Percentiles rank a stretch among this genome's conserved stretches.
Evolutionary conservation across 2,329 filamentous ascomycete species (phyloP).

Genomic region (Microsporum audouinii): DNA sequence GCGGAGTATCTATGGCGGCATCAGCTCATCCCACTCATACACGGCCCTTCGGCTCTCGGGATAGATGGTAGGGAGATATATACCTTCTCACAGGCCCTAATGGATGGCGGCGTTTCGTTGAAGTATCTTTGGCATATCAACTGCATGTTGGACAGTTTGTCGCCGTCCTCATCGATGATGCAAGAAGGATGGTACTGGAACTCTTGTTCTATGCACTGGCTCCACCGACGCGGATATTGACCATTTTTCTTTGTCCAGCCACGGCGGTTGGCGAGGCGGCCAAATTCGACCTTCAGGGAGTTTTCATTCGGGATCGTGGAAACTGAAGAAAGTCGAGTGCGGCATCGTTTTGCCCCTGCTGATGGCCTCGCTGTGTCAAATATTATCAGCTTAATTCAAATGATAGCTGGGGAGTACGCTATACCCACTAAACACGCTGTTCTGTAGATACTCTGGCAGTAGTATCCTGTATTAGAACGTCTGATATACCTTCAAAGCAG

Average conservation of each 20-base stretch:
- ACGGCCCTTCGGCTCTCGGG: background rate
- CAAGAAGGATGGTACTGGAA: background rate
- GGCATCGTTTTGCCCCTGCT: background rate
- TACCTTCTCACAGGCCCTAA: conserved; percentile 3
- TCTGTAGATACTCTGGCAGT: background rate
- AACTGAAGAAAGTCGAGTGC: conserved; percentile 2
- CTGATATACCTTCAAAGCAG: background rate
- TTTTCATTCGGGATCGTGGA: background rate
- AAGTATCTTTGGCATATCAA: background rate
- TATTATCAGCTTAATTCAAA: background rate
- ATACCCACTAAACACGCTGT: background rate
- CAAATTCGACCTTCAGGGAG: conserved; percentile 5
- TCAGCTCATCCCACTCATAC: background rate
- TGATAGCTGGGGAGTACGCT: background rate
- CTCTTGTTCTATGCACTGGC: background rate
- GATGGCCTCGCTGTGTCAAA: background rate
- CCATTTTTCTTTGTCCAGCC: conserved; percentile 7
- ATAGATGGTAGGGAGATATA: background rate
- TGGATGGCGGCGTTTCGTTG: background rate
- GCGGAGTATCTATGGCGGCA: background rate
- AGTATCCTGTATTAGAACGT: background rate
- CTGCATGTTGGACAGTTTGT: background rate
- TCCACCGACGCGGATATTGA: background rate
- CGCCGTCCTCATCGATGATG: background rate
- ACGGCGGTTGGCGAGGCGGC: conserved; percentile 1